Evolutionary conservation across 768 basidiomycete species (phyloP).

Genomic region (Leccinum rimulosum): DNA sequence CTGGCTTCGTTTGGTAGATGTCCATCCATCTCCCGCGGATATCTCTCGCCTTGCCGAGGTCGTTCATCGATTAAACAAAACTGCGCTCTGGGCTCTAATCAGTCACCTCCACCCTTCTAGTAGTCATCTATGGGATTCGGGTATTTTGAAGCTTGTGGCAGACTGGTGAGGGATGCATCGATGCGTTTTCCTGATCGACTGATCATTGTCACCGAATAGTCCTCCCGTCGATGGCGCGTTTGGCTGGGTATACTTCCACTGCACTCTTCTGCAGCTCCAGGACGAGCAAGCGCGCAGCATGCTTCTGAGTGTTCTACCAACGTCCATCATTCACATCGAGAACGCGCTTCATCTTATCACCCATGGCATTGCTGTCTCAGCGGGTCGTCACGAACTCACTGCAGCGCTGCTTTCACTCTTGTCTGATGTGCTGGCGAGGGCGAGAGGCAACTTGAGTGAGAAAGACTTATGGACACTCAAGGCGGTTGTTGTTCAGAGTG

Average conservation of each 20-base stretch:
- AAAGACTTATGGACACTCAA: conserved; percentile 39
- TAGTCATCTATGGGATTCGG: conserved; percentile 41
- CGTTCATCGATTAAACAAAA: conserved; percentile 41
- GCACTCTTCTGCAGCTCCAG: conserved; percentile 19
- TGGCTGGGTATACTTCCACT: conserved; percentile 44
- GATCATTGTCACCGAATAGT: conserved; percentile 8
- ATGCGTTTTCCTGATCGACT: background rate
- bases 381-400: conserved; percentile 21
- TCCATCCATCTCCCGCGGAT: conserved; percentile 34
- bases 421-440: conserved; percentile 34
- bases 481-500: conserved; percentile 37
- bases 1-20: conserved; percentile 51
- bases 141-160: conserved; percentile 11
- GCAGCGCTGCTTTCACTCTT: conserved; percentile 39
- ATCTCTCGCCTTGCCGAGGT: conserved; percentile 40
- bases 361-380: conserved; percentile 32
- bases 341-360: conserved; percentile 37
- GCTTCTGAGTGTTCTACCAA: conserved; percentile 27
- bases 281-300: conserved; percentile 26
- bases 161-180: conserved; percentile 26
- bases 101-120: conserved; percentile 43
- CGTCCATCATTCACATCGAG: conserved; percentile 33
- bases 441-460: conserved; percentile 26
- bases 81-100: conserved; percentile 42
- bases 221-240: conserved; percentile 31